Conservation (phyloP, 2,329 filamentous ascomycete species). For the Paecilomyces fulvus region DNA sequence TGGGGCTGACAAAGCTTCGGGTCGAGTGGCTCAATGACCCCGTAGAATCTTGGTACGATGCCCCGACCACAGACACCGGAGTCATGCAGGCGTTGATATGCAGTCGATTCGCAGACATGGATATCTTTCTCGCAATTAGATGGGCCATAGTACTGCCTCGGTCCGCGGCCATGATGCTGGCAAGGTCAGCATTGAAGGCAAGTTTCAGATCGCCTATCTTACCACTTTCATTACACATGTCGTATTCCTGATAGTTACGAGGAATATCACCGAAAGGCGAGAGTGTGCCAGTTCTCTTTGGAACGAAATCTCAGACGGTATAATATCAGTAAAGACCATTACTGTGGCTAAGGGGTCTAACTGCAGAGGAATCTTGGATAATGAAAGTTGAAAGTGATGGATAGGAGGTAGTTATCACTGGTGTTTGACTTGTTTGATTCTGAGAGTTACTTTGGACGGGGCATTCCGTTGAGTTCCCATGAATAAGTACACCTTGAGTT, state of each 20-base stretch:
- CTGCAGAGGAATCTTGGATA: too few relatives aligned
- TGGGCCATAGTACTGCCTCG: constrained; percentile 2
- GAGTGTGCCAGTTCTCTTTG: constrained; percentile 5
- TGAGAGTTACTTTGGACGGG: too few relatives aligned
- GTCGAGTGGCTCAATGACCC: constrained; percentile 6
- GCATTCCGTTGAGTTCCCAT: too few relatives aligned
- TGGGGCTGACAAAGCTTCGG: constrained; percentile 4
- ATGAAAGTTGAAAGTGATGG: too few relatives aligned
- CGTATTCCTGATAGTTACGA: constrained; percentile 4
- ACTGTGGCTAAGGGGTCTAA: background rate
- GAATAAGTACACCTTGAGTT: too few relatives aligned
- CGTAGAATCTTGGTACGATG: constrained; percentile 5
- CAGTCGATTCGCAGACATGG: background rate
- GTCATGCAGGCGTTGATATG: background rate
- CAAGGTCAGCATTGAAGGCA: background rate
- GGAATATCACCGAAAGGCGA: constrained; percentile 8
- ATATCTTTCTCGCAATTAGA: background rate
- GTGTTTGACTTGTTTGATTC: too few relatives aligned
- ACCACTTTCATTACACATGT: constrained; percentile 16
- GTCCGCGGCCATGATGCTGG: constrained; percentile 7
- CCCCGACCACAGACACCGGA: constrained; percentile 5
- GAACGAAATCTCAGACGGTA: constrained; percentile 7
- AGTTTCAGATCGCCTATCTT: background rate
- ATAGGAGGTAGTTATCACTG: too few relatives aligned
- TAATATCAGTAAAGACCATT: background rate